phyloP scores from a whole-genome alignment of 192 early-diverging fungal genomes.

The Linnemannia hyalina region DNA sequence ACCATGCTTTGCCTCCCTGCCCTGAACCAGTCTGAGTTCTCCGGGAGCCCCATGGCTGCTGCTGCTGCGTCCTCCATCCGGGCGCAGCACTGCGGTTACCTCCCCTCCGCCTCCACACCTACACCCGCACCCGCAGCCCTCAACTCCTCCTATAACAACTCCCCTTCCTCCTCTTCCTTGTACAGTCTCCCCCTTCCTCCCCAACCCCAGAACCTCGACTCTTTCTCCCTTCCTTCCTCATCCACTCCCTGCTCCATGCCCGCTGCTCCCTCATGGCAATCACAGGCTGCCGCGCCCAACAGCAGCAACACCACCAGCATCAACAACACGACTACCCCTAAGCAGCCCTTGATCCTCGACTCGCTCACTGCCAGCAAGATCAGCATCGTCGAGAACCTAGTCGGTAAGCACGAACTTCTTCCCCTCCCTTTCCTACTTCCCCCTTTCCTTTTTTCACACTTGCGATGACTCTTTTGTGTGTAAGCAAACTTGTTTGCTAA shows the following conservation, averaged over 20 bases:
- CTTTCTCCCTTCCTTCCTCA: constrained; percentile 48
- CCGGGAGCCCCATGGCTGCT: constrained; percentile 18
- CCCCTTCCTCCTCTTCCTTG: constrained; percentile 21
- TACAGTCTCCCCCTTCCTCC: constrained; percentile 47
- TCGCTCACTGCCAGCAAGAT: constrained; percentile 39
- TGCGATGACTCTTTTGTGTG: background rate
- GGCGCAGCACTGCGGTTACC: constrained; percentile 1
- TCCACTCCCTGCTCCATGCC: constrained; percentile 40
- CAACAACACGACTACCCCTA: constrained; percentile 24
- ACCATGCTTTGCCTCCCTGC: constrained; percentile 37
- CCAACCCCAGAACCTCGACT: constrained; percentile 37
- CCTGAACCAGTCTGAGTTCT: constrained; percentile 21
- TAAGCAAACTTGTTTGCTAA: background rate
- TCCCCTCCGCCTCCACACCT: background rate
- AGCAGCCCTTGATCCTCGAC: constrained; percentile 48
- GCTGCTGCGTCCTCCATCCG: background rate
- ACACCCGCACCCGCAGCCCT: background rate
- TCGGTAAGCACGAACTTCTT: constrained; percentile 23
- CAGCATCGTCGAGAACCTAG: constrained; percentile 48
- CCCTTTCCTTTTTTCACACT: background rate
- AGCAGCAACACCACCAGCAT: constrained; percentile 6
- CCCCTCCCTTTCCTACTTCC: background rate
- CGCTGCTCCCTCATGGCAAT: constrained; percentile 37
- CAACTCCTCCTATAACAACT: background rate
- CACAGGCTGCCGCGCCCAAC: constrained; percentile 2